Base-by-base conservation (phyloP, 1,284 basidiomycete species). In the Porodaedalea pini region DNA sequence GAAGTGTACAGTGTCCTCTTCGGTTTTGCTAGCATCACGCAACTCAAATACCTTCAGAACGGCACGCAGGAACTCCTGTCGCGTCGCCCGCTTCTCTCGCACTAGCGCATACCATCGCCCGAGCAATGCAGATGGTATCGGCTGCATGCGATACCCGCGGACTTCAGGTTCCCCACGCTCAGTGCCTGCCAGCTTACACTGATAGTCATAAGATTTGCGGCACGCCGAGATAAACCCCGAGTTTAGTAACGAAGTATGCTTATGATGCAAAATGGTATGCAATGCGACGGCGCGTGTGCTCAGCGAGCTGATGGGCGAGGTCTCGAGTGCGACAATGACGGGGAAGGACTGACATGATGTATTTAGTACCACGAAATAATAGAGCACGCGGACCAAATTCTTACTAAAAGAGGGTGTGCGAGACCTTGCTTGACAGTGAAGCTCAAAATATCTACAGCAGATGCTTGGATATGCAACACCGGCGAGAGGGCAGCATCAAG, bases 351-450 rank as follows among this genome's bases (percentile, higher is more conserved):
- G 65, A 32, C 29, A 51, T 31, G 19, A 37, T 59, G 52, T 39
- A 63, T 56, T 54, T 19, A 53, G 32, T 34, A 39, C 7, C 17
- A 21, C 15, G 17, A 29, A 51, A 31, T 34, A 3, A 40, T 32
- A 37, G 23, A 49, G 1, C 17, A 19, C 5, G 21, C 13, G 17
- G 31, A 36, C 8, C 25, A 1, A 10, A 31, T 11, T 65, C 78
- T 63, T 63, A 89, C 88, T 74, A 91, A 87, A 3, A 98, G 79
- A 0, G 97, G 97, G 71, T 99, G 96, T 11, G 93, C 92, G 39
- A 99, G 78, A 0, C 97, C 97, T 72, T 98, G 95, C 68, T 90
- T 92, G 64, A 99, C 85, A 0, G 94, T 94, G 66, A 96, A 94
- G 32, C 83, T 88, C 49, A 99, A 72, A 39, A 99, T 90, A 64